Conservation (phyloP, 176 grass and related monocot genomes). For the Coix lacrymajobi region DNA sequence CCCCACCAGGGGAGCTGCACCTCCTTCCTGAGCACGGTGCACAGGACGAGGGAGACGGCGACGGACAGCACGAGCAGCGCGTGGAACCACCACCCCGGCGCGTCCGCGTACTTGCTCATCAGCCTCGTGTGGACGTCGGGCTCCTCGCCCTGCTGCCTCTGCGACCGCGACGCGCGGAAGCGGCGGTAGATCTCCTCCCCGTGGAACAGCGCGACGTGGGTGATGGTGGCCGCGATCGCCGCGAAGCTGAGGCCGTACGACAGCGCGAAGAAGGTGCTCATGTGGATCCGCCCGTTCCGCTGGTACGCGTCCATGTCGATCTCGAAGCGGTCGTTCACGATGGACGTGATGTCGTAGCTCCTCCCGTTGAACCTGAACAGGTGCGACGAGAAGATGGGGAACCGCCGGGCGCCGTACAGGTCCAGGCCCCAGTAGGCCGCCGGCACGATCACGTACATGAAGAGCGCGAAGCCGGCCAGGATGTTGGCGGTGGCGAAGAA, state of each 20-base stretch:
- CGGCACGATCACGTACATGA: constrained; percentile 35
- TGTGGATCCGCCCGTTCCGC: constrained; percentile 31
- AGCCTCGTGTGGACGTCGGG: constrained; percentile 50
- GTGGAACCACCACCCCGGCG: constrained; percentile 51
- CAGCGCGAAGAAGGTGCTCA: constrained; percentile 50
- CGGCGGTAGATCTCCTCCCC: constrained; percentile 49
- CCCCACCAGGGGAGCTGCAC: constrained; percentile 83
- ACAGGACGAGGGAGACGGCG: constrained; percentile 43
- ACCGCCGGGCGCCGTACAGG: constrained; percentile 32
- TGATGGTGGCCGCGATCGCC: constrained; percentile 38
- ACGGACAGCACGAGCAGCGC: constrained; percentile 19
- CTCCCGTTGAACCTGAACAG: constrained; percentile 31
- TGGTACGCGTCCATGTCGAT: constrained; percentile 44
- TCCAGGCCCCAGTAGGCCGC: constrained; percentile 42
- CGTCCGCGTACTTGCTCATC: constrained; percentile 42
- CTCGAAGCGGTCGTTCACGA: constrained; percentile 45
- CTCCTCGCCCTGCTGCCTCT: background rate
- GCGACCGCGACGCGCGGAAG: constrained; percentile 37
- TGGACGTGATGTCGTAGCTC: constrained; percentile 35
- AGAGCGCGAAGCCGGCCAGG: constrained; percentile 26
- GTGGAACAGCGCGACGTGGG: constrained; percentile 53
- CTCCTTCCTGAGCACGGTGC: constrained; percentile 61
- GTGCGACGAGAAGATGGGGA: constrained; percentile 53
- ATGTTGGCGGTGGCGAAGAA: constrained; percentile 55
- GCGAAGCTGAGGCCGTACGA: constrained; percentile 46